phyloP scores from a whole-genome alignment of 192 early-diverging fungal genomes.

The Rhizophagus sp. region DNA sequence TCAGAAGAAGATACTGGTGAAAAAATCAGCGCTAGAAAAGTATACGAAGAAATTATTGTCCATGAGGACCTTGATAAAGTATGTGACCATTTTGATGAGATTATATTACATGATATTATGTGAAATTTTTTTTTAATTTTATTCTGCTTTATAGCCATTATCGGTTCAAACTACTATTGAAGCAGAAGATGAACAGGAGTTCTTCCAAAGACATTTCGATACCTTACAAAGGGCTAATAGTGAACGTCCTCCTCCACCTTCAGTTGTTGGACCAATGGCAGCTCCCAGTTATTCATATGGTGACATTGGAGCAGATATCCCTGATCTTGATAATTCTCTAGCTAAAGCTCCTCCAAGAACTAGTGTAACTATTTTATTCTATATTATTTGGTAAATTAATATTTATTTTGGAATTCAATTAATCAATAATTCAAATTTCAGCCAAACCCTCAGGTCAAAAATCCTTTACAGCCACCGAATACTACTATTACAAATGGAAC shows the following conservation, averaged over 20 bases:
- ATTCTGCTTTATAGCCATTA: slow-evolving; percentile 47
- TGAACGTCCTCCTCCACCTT: slow-evolving; percentile 40
- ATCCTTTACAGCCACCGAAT: neutral
- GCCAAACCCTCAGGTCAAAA: neutral
- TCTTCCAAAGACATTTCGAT: slow-evolving; percentile 78
- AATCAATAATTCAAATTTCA: neutral
- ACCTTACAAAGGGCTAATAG: slow-evolving; percentile 62
- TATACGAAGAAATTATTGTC: slow-evolving; percentile 60
- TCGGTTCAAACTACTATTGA: slow-evolving; percentile 63
- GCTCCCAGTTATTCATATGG: slow-evolving; percentile 34
- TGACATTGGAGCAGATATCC: slow-evolving; percentile 11
- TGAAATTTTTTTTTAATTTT: neutral
- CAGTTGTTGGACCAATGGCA: slow-evolving; percentile 54
- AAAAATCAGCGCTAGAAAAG: slow-evolving; percentile 52
- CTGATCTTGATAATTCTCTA: neutral
- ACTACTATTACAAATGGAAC: slow-evolving; percentile 28
- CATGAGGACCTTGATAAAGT: slow-evolving; percentile 24
- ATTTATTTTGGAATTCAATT: neutral
- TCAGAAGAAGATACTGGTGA: slow-evolving; percentile 33
- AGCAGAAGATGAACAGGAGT: slow-evolving; percentile 87
- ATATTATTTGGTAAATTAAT: slow-evolving; percentile 32
- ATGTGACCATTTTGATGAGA: neutral
- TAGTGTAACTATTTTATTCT: slow-evolving; percentile 27
- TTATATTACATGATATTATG: neutral
- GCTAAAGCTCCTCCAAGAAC: neutral